Percentiles rank a stretch among this genome's conserved stretches.
Conservation (phyloP, 2,329 filamentous ascomycete genomes). For the Phyllosticta paracitricarpa region DNA sequence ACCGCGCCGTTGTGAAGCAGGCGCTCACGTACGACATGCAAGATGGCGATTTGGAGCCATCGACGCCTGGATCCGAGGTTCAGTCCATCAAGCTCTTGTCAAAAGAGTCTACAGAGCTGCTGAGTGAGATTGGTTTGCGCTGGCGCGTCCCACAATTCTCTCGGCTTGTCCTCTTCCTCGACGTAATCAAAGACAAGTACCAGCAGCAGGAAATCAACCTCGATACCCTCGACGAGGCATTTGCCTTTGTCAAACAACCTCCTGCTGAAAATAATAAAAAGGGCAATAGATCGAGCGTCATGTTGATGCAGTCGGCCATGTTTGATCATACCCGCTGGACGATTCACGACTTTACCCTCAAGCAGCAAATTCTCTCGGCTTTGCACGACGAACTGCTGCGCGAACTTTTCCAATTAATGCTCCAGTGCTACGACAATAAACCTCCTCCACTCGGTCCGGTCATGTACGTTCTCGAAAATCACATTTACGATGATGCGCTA, state of each 20-base stretch:
- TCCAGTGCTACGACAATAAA: slow-evolving; percentile 83
- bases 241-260: slow-evolving; percentile 70
- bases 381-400: slow-evolving; percentile 75
- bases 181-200: slow-evolving; percentile 78
- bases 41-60: slow-evolving; percentile 42
- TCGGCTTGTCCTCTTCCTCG: slow-evolving; percentile 68
- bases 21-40: slow-evolving; percentile 55
- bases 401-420: slow-evolving; percentile 79
- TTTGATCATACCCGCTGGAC: slow-evolving; percentile 44
- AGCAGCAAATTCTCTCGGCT: slow-evolving; percentile 63
- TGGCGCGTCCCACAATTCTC: slow-evolving; percentile 86
- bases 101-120: slow-evolving; percentile 67
- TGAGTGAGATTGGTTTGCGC: slow-evolving; percentile 74
- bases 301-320: slow-evolving; percentile 28
- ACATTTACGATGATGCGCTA: slow-evolving; percentile 67
- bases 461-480: slow-evolving; percentile 70
- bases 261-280: slow-evolving; percentile 53
- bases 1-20: slow-evolving; percentile 71
- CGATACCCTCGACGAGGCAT: slow-evolving; percentile 72
- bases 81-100: slow-evolving; percentile 51
- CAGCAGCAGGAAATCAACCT: slow-evolving; percentile 71
- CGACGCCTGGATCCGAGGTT: slow-evolving; percentile 37
- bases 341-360: slow-evolving; percentile 42
- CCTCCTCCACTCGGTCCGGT: slow-evolving; percentile 69
- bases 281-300: slow-evolving; percentile 41